Percentiles rank a stretch among this genome's conserved stretches.
Conservation (phyloP, 1,139 yeast species). For the Candida labiduridarum region DNA sequence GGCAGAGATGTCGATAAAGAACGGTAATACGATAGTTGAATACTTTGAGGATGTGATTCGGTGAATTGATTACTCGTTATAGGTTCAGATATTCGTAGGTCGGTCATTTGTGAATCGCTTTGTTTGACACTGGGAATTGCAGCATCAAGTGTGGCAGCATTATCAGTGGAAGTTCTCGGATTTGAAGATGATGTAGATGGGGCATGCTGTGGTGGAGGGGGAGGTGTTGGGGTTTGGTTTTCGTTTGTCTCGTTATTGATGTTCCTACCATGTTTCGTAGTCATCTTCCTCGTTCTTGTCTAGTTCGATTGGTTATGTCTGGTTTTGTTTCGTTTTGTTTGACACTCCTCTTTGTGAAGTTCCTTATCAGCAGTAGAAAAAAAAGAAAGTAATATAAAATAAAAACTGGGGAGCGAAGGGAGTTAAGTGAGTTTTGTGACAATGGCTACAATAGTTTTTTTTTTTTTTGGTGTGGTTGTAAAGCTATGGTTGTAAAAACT, state of each 20-base stretch:
- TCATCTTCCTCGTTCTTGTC: constrained; percentile 1
- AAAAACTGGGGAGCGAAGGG: neutral
- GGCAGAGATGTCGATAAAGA: constrained; percentile 1
- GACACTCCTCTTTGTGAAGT: constrained; percentile 1
- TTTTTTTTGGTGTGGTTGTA: constrained; percentile 1
- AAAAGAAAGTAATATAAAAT: neutral
- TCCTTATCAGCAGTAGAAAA: constrained; percentile 1
- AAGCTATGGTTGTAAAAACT: constrained; percentile 1
- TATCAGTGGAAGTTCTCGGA: neutral
- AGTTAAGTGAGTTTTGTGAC: neutral
- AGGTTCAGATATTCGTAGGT: neutral
- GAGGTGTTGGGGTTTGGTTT: neutral
- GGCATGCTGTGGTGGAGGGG: neutral
- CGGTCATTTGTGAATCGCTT: neutral
- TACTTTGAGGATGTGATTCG: neutral
- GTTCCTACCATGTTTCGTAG: neutral
- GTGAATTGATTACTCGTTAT: neutral
- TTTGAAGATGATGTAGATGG: neutral
- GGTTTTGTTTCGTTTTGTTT: neutral
- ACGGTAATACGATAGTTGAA: neutral
- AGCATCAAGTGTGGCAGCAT: neutral
- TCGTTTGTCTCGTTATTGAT: neutral
- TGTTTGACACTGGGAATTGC: no score
- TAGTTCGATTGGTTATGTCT: neutral
- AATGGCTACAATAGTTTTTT: neutral